Evolutionary conservation across 495 filamentous ascomycete genomes (phyloP).

Genomic region (Lentithecium fluviatile): DNA sequence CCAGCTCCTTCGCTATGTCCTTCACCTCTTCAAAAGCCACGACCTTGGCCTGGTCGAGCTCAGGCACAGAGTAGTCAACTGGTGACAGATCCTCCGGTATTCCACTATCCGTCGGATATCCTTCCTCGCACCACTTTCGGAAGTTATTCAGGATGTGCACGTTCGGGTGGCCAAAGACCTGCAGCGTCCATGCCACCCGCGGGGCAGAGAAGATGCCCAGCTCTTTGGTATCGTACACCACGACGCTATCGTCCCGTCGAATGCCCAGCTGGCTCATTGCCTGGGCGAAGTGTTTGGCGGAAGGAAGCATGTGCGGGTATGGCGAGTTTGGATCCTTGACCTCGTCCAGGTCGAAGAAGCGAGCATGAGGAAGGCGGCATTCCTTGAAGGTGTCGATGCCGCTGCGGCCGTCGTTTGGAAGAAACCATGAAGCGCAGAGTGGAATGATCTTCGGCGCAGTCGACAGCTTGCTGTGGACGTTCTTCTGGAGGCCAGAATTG

Average conservation of each 20-base stretch:
- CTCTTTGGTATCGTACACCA: conserved; percentile 88
- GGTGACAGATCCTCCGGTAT: conserved; percentile 52
- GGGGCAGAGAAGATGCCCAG: conserved; percentile 92
- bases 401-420: conserved; percentile 84
- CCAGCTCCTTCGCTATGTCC: conserved; percentile 68
- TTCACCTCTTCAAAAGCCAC: conserved; percentile 78
- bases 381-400: conserved; percentile 74
- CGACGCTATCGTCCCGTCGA: conserved; percentile 77
- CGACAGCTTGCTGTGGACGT: conserved; percentile 68
- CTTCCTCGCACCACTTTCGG: conserved; percentile 79
- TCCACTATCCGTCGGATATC: conserved; percentile 75
- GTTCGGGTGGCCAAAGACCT: conserved; percentile 82
- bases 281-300: conserved; percentile 70
- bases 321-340: conserved; percentile 82
- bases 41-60: conserved; percentile 55
- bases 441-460: conserved; percentile 79
- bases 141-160: conserved; percentile 96
- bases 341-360: conserved; percentile 96
- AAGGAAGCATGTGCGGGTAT: conserved; percentile 97
- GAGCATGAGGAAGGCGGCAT: conserved; percentile 75
- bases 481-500: conserved; percentile 71
- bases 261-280: conserved; percentile 90
- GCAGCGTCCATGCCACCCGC: conserved; percentile 87
- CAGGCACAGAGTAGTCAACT: conserved; percentile 57
- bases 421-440: conserved; percentile 90